Base-by-base conservation (phyloP, 2,329 filamentous ascomycete species). In the Phaeosphaeriaceae sp. region DNA sequence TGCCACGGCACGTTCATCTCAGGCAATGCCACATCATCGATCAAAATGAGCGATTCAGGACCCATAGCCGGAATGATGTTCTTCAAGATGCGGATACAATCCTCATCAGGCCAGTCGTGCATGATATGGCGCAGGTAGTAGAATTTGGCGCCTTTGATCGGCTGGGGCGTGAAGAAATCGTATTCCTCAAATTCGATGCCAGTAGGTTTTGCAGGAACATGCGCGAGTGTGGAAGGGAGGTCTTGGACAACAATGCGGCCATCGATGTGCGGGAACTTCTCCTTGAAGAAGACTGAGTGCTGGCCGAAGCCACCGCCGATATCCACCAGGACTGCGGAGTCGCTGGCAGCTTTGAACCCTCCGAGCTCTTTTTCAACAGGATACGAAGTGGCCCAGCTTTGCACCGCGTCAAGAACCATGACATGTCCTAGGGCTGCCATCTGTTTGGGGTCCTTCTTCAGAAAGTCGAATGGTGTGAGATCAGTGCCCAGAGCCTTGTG, bases 241-340 rank as follows among this genome's bases (percentile, higher is more conserved):
- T 76, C 73, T 24, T 75, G 69, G 0, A 74, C 69, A 0, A 75
- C 48, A 42, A 74, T 58, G 1, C 64, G 64, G 11, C 69, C 70
- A 11, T 30, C 35, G 0, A 65, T 21, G 1, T 54, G 22, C 0
- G 61, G 35, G 42, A 68, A 64, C 24, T 65, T 66, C 3, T 65
- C 60, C 51, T 64, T 67, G 54, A 74, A 71, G 1, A 60, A 62
- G 6, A 59, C 35, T 1, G 68, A 58, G 46, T 72, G 69, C 28
- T 73, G 71, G 0, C 74, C 73, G 13, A 75, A 74, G 1, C 74
- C 72, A n/a, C 74, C 74, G 1, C 74, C 74, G 1, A 77, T 59
- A 22, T 77, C 72, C 11, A 76, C 71, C 8, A 77, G 54, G 1
- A 74, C 32, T 2, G 67, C 69, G 4, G 68, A 68, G 2, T 67